Evolutionary conservation across 139 green algal species (phyloP), one percentile per base, ranked within the genome.

Genomic region (Chlorella vulgaris): DNA sequence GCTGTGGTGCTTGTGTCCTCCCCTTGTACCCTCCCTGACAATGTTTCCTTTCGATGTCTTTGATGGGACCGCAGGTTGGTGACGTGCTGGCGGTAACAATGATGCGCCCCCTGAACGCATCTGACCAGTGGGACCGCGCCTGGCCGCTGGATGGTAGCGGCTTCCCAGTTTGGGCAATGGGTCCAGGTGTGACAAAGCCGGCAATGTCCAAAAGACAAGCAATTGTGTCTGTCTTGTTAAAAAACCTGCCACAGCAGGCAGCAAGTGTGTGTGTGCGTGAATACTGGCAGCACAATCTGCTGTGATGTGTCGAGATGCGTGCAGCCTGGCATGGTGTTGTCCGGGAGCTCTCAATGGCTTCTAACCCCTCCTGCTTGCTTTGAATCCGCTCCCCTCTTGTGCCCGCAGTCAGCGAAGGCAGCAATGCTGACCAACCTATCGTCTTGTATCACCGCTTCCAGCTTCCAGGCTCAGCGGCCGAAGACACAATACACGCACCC

Each of bases 391-490:
- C n/a, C n/a, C n/a, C n/a, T n/a, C n/a, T n/a, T n/a, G n/a, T n/a
- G n/a, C n/a, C n/a, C n/a, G n/a, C n/a, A 26, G 47, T 80, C 33
- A 80, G 50, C 80, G 69, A 85, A 53, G 67, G 36, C 39, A 74
- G 47, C 51, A 81, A 40, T 13, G 47, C 66, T n/a, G 43, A 38
- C 7, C 15, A 50, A 28, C 80, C 80, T 0, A 35, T 85, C 4
- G 47, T 85, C 4, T 51, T 85, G 15, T 85, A 85, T 40, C 80
- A 85, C 61, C 40, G 62, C 15, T 29, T 85, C 35, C 69, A 76
- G 69, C 69, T 76, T 39, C 69, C 69, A 13, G 69, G 69, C 8
- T 13, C n/a, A 10, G 69, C 40, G 3, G 43, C 42, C 0, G 69
- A 76, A n/a, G 69, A 76, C 6, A 76, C 28, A 1, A 10, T 76